Percentiles rank a stretch among this genome's conserved stretches.
Conservation (phyloP, 495 filamentous ascomycete species). For the Parathielavia appendiculata region DNA sequence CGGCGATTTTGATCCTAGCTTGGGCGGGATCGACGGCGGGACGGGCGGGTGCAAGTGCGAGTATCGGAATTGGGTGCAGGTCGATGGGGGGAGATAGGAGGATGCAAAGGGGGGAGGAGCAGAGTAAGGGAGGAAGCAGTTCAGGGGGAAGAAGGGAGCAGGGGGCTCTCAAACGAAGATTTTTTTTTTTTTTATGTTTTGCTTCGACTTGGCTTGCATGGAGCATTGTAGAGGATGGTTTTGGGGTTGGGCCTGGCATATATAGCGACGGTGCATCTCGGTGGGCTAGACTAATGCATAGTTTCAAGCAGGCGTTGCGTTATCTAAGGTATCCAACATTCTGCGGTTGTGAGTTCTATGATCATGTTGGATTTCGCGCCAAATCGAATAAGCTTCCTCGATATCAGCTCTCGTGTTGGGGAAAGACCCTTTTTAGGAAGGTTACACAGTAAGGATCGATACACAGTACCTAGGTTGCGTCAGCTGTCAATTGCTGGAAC, state of each 20-base stretch:
- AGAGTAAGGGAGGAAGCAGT: not conserved
- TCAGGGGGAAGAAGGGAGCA: too few species aligned
- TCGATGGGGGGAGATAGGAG: constrained; percentile 17
- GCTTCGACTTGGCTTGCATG: not conserved
- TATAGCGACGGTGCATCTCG: too few species aligned
- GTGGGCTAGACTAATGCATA: not conserved
- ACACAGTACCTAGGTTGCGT: too few species aligned
- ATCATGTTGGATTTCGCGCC: too few species aligned
- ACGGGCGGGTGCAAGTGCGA: constrained; percentile 68
- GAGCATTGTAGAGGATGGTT: not conserved
- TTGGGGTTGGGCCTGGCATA: too few species aligned
- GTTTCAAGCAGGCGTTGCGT: not conserved
- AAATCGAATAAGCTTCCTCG: too few species aligned
- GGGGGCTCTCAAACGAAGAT: not conserved
- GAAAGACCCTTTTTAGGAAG: too few species aligned
- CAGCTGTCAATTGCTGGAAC: not conserved
- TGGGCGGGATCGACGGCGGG: constrained; percentile 64
- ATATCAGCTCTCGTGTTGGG: too few species aligned
- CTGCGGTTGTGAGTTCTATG: too few species aligned
- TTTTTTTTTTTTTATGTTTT: not conserved
- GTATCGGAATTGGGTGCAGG: constrained; percentile 61
- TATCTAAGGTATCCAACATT: too few species aligned
- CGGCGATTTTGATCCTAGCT: constrained; percentile 34
- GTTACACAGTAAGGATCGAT: too few species aligned
- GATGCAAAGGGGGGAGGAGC: not conserved